A percentile compares a stretch with the other conserved stretches of the same genome.
These are phyloP conservation scores for Apostasia shenzhenica DNA, from an alignment of 106 monocot species.

Conservation along the genomic window DNA sequence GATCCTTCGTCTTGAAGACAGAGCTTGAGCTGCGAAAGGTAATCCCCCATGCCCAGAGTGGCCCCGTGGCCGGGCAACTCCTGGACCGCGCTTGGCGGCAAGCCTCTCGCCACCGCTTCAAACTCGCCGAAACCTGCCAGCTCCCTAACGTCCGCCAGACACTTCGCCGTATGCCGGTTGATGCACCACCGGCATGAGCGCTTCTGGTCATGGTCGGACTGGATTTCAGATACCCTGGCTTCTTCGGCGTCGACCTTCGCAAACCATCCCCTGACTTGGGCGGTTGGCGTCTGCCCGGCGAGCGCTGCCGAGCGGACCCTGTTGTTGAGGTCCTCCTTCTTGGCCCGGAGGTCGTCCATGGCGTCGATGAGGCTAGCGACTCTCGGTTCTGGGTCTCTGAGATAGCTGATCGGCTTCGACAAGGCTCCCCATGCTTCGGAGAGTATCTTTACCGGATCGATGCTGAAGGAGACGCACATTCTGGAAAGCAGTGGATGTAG, in stretches of 20 bases:
- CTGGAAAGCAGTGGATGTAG: too few species aligned
- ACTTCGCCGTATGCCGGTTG: neutral
- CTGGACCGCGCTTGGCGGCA: neutral
- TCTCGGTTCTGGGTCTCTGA: neutral
- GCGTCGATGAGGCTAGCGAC: neutral
- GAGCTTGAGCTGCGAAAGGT: neutral
- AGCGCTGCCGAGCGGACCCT: neutral
- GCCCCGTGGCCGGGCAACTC: neutral
- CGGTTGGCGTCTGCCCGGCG: neutral
- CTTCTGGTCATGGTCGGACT: neutral
- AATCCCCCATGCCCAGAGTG: neutral
- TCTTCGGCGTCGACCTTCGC: neutral
- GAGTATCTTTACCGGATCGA: neutral
- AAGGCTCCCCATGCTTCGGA: neutral
- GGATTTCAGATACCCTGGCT: neutral
- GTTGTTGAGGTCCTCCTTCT: neutral
- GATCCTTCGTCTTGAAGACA: constrained; percentile 1
- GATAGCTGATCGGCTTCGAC: neutral
- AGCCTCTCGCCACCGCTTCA: neutral
- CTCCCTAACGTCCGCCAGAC: neutral
- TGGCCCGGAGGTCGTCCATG: neutral
- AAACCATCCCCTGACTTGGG: neutral
- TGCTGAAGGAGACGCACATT: too few species aligned
- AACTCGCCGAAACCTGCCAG: neutral
- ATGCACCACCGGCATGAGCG: neutral